These are phyloP conservation scores for Cucurbitaria berberidis DNA, from an alignment of 2,329 filamentous ascomycete species.

Conservation along the genomic window DNA sequence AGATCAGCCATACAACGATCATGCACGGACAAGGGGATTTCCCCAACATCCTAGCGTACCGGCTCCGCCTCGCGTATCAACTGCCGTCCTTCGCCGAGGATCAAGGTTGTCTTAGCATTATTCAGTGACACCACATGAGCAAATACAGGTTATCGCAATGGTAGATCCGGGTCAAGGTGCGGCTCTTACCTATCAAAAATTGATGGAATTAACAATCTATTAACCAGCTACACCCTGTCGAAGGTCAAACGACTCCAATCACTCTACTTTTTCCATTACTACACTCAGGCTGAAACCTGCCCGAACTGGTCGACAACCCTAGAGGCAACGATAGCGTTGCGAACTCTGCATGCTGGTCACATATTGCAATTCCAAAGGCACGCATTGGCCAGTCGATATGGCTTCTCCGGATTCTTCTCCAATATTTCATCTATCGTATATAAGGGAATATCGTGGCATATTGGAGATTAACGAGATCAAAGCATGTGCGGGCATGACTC, in stretches of 20 bases:
- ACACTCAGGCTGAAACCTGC: conserved; percentile 35
- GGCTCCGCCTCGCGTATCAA: conserved; percentile 16
- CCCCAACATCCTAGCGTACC: conserved; percentile 8
- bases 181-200: conserved; percentile 30
- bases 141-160: conserved; percentile 15
- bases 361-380: conserved; percentile 23
- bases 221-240: conserved; percentile 18
- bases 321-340: conserved; percentile 18
- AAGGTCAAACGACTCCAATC: conserved; percentile 24
- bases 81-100: conserved; percentile 17
- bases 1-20: conserved; percentile 13
- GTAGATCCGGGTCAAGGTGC: conserved; percentile 27
- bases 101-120: conserved; percentile 3
- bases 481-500: conserved; percentile 16
- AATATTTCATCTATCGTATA: conserved; percentile 37
- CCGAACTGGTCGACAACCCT: conserved; percentile 20
- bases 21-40: conserved; percentile 10
- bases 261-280: conserved; percentile 11
- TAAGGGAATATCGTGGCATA: conserved; percentile 24
- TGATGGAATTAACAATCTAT: conserved; percentile 23
- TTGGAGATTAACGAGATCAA: conserved; percentile 23
- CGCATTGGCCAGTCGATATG: conserved; percentile 31
- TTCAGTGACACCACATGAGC: conserved; percentile 14
- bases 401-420: conserved; percentile 13
- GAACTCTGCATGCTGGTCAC: conserved; percentile 20